A percentile compares a stretch with the other conserved stretches of the same genome.
Evolutionary conservation across 805 yeast species (phyloP).

Genomic region (Geotrichum ghanense): DNA sequence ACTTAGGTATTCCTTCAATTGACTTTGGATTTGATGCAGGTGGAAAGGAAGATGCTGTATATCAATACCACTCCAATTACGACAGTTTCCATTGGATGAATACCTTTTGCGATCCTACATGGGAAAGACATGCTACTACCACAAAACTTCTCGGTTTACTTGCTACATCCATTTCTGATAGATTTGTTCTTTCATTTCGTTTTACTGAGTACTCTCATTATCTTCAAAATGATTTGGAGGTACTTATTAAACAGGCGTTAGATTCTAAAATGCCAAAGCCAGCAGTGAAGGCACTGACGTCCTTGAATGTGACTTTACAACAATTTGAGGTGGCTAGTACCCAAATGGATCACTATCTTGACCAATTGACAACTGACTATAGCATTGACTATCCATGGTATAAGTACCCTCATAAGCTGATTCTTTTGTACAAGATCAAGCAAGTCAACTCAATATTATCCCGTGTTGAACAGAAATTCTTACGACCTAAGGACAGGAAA

Average conservation of each 20-base stretch:
- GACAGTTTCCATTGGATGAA: constrained; percentile 67
- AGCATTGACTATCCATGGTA: constrained; percentile 73
- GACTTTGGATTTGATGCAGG: constrained; percentile 42
- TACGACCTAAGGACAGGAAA: background rate
- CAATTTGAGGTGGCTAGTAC: constrained; percentile 24
- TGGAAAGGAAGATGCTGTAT: constrained; percentile 41
- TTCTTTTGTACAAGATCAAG: constrained; percentile 15
- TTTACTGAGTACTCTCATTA: constrained; percentile 31
- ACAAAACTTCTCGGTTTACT: constrained; percentile 43
- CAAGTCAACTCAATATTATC: constrained; percentile 31
- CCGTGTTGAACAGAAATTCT: constrained; percentile 36
- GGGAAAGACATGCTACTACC: constrained; percentile 44
- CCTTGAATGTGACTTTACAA: constrained; percentile 12
- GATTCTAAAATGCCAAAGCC: constrained; percentile 11
- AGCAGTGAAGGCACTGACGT: constrained; percentile 11
- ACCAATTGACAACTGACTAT: constrained; percentile 38
- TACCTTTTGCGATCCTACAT: constrained; percentile 49
- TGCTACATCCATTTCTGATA: constrained; percentile 37
- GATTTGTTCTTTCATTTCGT: constrained; percentile 34
- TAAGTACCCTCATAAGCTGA: constrained; percentile 22
- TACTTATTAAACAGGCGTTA: constrained; percentile 29
- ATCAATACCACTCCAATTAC: constrained; percentile 68
- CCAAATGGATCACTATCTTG: constrained; percentile 38
- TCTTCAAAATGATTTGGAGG: constrained; percentile 29
- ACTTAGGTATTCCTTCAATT: constrained; percentile 32